Evolutionary conservation across 164 flowering plant species (phyloP), one percentile per base, ranked within the genome.

Genomic region (Houttuynia cordata): DNA sequence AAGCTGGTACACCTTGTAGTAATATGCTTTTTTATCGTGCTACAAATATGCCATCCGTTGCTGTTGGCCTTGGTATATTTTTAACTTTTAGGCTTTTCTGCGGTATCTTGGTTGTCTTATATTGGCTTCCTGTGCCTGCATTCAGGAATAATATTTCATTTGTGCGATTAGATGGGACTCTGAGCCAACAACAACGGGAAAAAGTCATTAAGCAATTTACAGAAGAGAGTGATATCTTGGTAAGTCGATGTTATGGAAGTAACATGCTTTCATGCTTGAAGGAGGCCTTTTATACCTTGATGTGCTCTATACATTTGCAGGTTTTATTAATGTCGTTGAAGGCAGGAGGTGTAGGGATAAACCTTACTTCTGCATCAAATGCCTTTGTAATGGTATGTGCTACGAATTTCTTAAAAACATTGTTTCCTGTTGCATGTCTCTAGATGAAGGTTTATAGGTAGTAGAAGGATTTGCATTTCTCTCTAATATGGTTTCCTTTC

Each of bases 321-420:
- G 96, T 94, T 30, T 67, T 94, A 66, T 70, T 94, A 62, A 88
- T 94, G 97, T 91, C 96, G 19, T 54, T 91, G 69, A 94, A 91
- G 79, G 99, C 99, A 69, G 99, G 99, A 62, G 99, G 99, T 59
- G 99, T 94, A 63, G 99, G 99, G 59, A 81, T 94, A 73, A 94
- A 94, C 73, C 80, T 94, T 58, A 91, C 93, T 3, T 96, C 93
- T 39, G 99, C 99, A 51, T 86, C 91, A 60, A 87, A 80, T 79
- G 99, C 97, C 57, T 94, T 88, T 73, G 83, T 94, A 57, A 57
- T 94, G 93, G 99, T 94, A 77, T 59, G 59, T 57, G 15, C 10
- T 53, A 20, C 56, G 1, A 53, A 20, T 30, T 30, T 30, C 56
- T 53, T 53, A 1, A 18, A 23, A 20, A 10, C 12, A 53, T 7